Evolutionary conservation across 305 asterid genomes (phyloP).

Genomic region (Rubia tinctorum): DNA sequence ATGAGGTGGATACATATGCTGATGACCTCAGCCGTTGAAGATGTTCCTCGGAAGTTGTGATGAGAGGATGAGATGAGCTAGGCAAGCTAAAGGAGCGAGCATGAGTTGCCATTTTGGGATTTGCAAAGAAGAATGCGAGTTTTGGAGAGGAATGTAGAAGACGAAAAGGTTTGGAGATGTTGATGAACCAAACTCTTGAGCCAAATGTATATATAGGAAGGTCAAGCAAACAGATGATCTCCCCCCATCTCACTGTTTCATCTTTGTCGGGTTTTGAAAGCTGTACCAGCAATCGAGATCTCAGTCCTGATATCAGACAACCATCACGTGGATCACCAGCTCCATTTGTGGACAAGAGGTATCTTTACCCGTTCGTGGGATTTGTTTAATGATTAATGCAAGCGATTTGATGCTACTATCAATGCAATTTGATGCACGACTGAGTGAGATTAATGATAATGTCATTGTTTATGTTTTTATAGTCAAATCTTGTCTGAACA

Average conservation of each 20-base stretch:
- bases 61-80: conserved; percentile 27
- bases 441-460: background rate
- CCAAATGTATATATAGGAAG: background rate
- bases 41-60: background rate
- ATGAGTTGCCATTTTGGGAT: conserved; percentile 3
- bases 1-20: conserved; percentile 20
- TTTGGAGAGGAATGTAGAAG: background rate
- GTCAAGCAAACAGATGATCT: conserved; percentile 1
- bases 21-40: conserved; percentile 29
- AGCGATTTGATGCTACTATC: background rate
- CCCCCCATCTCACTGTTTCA: background rate
- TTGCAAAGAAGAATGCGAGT: too few relatives aligned
- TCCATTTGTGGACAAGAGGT: conserved; percentile 13
- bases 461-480: background rate
- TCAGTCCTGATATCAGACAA: background rate
- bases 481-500: background rate
- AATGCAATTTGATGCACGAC: background rate
- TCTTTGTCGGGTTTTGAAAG: background rate
- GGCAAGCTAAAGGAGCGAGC: conserved; percentile 22
- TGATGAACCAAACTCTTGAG: background rate
- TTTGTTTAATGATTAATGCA: background rate
- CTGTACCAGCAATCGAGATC: background rate
- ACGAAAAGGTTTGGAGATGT: background rate
- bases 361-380: conserved; percentile 9
- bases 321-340: background rate